These are phyloP conservation scores for Alloteropsis semialata DNA, from an alignment of 176 grass and related monocot genomes.

Conservation along the genomic window DNA sequence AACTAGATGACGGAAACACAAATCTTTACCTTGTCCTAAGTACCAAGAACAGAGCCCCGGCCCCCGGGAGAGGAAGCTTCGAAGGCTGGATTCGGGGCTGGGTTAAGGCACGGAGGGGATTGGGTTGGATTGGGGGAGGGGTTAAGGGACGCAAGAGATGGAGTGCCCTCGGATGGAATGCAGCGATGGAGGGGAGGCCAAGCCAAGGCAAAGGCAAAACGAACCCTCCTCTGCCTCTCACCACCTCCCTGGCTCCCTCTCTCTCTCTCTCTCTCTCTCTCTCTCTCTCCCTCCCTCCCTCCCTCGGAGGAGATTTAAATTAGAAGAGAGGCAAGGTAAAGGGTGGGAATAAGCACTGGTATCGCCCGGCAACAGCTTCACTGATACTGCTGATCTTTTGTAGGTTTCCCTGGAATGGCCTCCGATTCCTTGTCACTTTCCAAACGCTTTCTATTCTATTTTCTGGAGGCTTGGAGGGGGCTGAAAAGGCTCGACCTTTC, in stretches of 20 bases:
- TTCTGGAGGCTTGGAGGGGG: slow-evolving; percentile 7
- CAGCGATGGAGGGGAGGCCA: slow-evolving; percentile 40
- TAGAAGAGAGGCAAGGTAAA: slow-evolving; percentile 37
- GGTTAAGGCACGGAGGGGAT: slow-evolving; percentile 52
- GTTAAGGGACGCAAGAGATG: slow-evolving; percentile 56
- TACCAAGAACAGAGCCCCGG: slow-evolving; percentile 22
- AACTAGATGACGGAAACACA: slow-evolving; percentile 5
- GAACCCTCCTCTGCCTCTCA: background rate
- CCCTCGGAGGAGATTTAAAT: slow-evolving; percentile 45
- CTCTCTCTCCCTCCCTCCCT: background rate
- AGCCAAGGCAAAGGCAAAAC: slow-evolving; percentile 32
- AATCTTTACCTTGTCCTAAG: slow-evolving; percentile 42
- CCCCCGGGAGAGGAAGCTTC: slow-evolving; percentile 41
- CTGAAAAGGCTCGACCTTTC: background rate
- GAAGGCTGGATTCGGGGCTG: slow-evolving; percentile 60
- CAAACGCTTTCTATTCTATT: slow-evolving; percentile 19
- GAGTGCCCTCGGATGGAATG: slow-evolving; percentile 44
- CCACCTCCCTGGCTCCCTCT: no score
- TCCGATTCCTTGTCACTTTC: slow-evolving; percentile 30
- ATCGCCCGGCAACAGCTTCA: slow-evolving; percentile 25
- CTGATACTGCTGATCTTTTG: slow-evolving; percentile 34
- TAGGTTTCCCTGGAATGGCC: slow-evolving; percentile 19
- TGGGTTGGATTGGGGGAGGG: slow-evolving; percentile 17
- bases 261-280: background rate
- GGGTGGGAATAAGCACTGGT: slow-evolving; percentile 22